Base-by-base conservation (phyloP, 768 basidiomycete species). In the Lentinula detonsa region DNA sequence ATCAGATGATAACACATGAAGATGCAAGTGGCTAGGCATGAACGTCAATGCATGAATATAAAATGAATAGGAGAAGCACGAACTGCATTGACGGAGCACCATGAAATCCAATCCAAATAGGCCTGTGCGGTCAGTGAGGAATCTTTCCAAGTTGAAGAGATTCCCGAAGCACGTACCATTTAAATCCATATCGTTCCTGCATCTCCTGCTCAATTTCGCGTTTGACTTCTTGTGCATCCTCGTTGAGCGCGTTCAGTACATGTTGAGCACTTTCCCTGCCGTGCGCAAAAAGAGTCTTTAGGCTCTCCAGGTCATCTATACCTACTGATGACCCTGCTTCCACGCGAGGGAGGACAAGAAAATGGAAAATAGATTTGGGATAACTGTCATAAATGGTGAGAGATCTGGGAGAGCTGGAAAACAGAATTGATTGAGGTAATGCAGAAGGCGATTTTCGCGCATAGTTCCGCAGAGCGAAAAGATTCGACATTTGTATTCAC, bases 361-460 rank as follows among this genome's bases (percentile, higher is more conserved):
- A 90, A 73, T 97, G 95, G 71, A 93, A 95, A 59, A 85, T 87
- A 4, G 91, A 86, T 72, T 94, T 94, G 4, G 90, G 90, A 68
- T 79, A 94, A 31, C 76, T 81, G 74, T 94, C 92, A 68, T 84
- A 89, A 57, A 94, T 74, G 5, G 86, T 87, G 50, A 92, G 65
- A 7, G 85, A 81, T 55, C 72, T 78, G 23, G 76, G 69, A 1
- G 82, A 83, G 63, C 83, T 75, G 31, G 78, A 75, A 66, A 90
- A 85, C 21, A 86, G 78, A 34, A 92, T 67, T 1, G 85, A 84
- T 2, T 78, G 68, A 1, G 91, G 87, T 16, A 92, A 72, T 4
- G 70, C 74, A 16, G 77, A 68, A 8, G 85, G 84, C 49, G 80
- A 74, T 56, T 74, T 72, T 59, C 72, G 70, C 0, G 88, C 91